Evolutionary conservation across 1,284 basidiomycete genomes (phyloP).

Genomic region (Schizophyllum amplum): DNA sequence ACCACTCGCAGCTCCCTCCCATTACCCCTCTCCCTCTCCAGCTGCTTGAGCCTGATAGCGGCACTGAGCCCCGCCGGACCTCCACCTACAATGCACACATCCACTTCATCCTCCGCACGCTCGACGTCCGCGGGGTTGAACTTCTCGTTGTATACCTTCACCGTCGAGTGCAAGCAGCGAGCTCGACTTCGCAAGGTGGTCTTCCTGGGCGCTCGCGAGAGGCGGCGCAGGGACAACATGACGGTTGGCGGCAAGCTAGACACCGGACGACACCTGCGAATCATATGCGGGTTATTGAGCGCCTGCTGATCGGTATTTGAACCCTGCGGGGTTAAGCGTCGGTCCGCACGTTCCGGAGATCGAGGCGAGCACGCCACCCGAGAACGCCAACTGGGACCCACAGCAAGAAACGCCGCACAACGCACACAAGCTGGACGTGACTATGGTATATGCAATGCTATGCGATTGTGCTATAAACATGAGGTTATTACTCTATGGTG

Average conservation of each 20-base stretch:
- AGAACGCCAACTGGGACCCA: too few species aligned
- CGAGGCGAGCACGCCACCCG: too few species aligned
- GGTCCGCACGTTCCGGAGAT: too few species aligned
- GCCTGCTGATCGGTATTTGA: neutral
- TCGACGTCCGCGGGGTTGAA: conserved; percentile 43
- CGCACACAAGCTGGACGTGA: too few species aligned
- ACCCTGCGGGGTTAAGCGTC: neutral
- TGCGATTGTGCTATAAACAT: neutral
- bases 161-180: neutral
- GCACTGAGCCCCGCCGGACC: conserved; percentile 94
- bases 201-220: neutral
- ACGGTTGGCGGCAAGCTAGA: neutral
- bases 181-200: neutral
- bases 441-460: neutral
- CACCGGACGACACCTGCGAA: neutral
- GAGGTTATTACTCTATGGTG: neutral
- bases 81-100: conserved; percentile 95
- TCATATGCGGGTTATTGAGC: neutral
- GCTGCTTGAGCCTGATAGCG: conserved; percentile 94
- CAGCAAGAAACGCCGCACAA: too few species aligned
- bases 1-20: conserved; percentile 75
- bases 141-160: neutral
- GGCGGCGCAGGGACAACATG: neutral
- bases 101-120: conserved; percentile 80
- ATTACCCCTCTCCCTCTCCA: conserved; percentile 73